Conservation (phyloP, 176 grass and related monocot species). For the Canna indica region DNA sequence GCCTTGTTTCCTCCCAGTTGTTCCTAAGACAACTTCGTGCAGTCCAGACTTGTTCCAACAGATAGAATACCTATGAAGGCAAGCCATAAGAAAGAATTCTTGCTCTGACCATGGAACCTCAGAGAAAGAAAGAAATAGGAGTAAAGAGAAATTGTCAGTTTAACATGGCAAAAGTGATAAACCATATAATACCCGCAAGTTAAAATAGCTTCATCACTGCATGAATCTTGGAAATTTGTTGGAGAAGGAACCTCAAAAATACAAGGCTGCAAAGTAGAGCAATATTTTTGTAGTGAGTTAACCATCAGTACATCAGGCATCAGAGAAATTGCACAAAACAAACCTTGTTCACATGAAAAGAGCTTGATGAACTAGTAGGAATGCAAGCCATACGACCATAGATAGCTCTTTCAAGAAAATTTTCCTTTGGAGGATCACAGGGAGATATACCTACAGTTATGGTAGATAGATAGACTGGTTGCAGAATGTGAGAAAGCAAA, state of each 20-base stretch:
- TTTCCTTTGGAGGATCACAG: slow-evolving; percentile 31
- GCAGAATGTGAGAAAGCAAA: slow-evolving; percentile 52
- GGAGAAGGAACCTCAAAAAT: slow-evolving; percentile 53
- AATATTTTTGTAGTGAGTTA: slow-evolving; percentile 7
- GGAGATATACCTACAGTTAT: slow-evolving; percentile 45
- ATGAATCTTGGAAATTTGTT: slow-evolving; percentile 47
- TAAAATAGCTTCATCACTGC: slow-evolving; percentile 38
- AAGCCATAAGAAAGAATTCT: neutral
- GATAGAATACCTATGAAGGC: slow-evolving; percentile 57
- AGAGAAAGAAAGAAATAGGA: neutral
- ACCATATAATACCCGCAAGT: slow-evolving; percentile 79
- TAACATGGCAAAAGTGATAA: slow-evolving; percentile 25
- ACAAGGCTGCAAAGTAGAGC: slow-evolving; percentile 30
- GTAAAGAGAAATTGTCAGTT: neutral
- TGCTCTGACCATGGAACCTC: neutral
- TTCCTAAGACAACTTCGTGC: slow-evolving; percentile 75
- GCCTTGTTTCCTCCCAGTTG: slow-evolving; percentile 91
- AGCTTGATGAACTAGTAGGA: neutral
- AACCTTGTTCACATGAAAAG: slow-evolving; percentile 39
- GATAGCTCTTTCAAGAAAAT: slow-evolving; percentile 32
- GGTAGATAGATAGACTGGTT: slow-evolving; percentile 79
- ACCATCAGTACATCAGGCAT: neutral
- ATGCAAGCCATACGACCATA: slow-evolving; percentile 34
- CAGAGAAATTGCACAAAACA: slow-evolving; percentile 15
- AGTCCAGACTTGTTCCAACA: slow-evolving; percentile 80